A percentile compares a stretch with the other conserved stretches of the same genome.
Conservation (phyloP, 306 rosid species). For the Cucurbita ficifolia region DNA sequence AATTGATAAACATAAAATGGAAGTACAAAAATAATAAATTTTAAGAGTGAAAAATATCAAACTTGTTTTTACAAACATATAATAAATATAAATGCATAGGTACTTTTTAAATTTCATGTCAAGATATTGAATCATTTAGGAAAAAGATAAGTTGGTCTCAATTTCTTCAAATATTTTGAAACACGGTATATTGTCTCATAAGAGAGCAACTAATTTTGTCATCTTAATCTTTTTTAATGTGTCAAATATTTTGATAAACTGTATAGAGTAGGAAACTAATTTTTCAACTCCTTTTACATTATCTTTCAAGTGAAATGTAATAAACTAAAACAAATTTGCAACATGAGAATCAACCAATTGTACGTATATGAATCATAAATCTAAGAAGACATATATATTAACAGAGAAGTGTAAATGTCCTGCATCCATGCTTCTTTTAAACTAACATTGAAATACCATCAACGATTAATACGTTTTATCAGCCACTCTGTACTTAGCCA, state of each 20-base stretch:
- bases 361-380: neutral
- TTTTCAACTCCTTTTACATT: neutral
- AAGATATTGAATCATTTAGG: neutral
- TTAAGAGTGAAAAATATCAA: neutral
- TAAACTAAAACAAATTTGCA: neutral
- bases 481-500: neutral
- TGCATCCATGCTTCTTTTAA: neutral
- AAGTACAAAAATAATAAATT: neutral
- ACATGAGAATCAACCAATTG: neutral
- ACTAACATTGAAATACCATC: neutral
- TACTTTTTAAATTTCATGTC: neutral
- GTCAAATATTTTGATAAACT: neutral
- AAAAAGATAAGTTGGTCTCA: neutral
- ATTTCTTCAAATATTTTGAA: neutral
- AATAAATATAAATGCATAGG: neutral
- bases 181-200: neutral
- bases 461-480: neutral
- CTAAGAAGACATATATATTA: neutral
- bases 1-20: neutral
- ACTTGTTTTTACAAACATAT: neutral
- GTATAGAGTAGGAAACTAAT: neutral
- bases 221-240: neutral
- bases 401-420: neutral
- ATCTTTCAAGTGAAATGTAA: neutral
- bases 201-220: neutral